These are phyloP conservation scores for Testicularia cyperi DNA, from an alignment of 1,284 basidiomycete species.

Conservation along the genomic window DNA sequence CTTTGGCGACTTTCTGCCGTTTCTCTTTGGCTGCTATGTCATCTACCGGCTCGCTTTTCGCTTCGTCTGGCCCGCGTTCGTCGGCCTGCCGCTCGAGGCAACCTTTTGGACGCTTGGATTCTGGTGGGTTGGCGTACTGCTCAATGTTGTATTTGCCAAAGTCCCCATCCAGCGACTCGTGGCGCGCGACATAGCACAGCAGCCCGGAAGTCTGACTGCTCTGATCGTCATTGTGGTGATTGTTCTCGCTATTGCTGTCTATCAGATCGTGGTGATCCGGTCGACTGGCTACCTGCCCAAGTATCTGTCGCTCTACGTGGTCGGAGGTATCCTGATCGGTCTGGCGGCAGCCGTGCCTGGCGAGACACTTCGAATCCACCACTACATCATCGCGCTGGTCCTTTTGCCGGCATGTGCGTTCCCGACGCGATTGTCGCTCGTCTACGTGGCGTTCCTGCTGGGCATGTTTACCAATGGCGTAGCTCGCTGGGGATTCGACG, in stretches of 20 bases:
- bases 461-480: conserved; percentile 70
- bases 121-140: conserved; percentile 72
- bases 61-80: conserved; percentile 73
- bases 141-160: conserved; percentile 56
- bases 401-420: conserved; percentile 78
- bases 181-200: conserved; percentile 70
- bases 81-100: conserved; percentile 71
- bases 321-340: conserved; percentile 70
- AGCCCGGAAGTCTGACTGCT: conserved; percentile 72
- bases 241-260: conserved; percentile 62
- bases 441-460: conserved; percentile 77
- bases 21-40: conserved; percentile 75
- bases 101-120: conserved; percentile 74
- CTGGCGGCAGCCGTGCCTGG: conserved; percentile 72
- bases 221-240: conserved; percentile 73
- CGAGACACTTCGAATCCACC: conserved; percentile 59
- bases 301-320: conserved; percentile 64
- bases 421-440: conserved; percentile 74
- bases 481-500: conserved; percentile 66
- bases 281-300: conserved; percentile 78
- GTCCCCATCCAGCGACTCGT: conserved; percentile 66
- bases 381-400: conserved; percentile 73
- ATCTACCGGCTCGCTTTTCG: conserved; percentile 78
- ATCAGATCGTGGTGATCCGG: conserved; percentile 79
- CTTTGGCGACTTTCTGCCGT: conserved; percentile 76